phyloP scores from a whole-genome alignment of 2,329 filamentous ascomycete genomes.

The Penicillium sp. region DNA sequence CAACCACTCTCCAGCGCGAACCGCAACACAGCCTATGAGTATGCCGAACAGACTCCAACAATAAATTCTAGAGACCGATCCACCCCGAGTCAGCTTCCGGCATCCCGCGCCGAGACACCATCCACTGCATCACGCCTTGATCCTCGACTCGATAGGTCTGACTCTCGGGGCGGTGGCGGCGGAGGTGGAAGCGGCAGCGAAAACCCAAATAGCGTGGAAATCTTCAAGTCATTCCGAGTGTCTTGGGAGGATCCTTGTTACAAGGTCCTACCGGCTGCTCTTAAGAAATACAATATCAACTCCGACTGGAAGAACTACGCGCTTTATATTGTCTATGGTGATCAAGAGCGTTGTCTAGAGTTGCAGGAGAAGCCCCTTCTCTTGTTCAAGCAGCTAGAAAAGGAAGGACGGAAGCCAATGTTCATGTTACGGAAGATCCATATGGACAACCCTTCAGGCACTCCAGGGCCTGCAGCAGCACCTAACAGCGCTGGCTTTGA shows the following conservation, averaged over 20 bases:
- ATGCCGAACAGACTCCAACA: conserved; percentile 36
- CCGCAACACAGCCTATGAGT: conserved; percentile 35
- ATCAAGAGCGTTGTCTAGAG: conserved; percentile 89
- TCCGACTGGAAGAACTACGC: conserved; percentile 97
- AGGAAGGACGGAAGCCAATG: conserved; percentile 97
- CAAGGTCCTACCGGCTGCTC: conserved; percentile 89
- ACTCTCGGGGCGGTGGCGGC: conserved; percentile 27
- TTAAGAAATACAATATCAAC: conserved; percentile 98
- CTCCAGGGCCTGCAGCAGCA: conserved; percentile 15
- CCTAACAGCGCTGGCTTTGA: conserved; percentile 35
- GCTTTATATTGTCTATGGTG: conserved; percentile 97
- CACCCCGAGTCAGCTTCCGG: conserved; percentile 31
- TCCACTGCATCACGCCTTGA: conserved; percentile 20
- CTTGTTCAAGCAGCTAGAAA: conserved; percentile 94
- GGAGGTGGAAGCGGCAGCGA: conserved; percentile 7
- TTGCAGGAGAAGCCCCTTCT: conserved; percentile 92
- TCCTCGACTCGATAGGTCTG: conserved; percentile 19
- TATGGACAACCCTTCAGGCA: conserved; percentile 31
- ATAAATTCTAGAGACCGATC: conserved; percentile 33
- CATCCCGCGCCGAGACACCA: conserved; percentile 33
- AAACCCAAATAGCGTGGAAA: conserved; percentile 66
- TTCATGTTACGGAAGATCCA: conserved; percentile 86
- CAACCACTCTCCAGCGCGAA: conserved; percentile 30
- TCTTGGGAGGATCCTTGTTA: conserved; percentile 98
- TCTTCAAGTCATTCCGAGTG: conserved; percentile 98